These are phyloP conservation scores for Stephanodiscus minutulus DNA, from an alignment of 108 stramenopile species.

Conservation along the genomic window DNA sequence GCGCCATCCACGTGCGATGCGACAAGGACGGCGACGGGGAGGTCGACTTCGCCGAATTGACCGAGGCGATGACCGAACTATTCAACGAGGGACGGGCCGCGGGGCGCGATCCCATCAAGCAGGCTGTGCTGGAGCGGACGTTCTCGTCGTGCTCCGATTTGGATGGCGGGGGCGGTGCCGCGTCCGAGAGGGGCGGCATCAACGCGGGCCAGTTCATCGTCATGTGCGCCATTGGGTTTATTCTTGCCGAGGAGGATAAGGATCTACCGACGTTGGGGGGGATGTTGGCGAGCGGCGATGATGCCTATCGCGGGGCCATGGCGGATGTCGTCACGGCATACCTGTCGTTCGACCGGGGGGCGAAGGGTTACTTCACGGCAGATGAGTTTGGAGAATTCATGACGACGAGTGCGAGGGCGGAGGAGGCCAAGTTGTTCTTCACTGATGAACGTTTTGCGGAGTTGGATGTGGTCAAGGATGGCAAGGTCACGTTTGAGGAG, in stretches of 20 bases:
- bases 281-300: slow-evolving; percentile 41
- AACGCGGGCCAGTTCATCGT: slow-evolving; percentile 45
- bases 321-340: slow-evolving; percentile 53
- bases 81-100: slow-evolving; percentile 31
- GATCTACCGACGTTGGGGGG: slow-evolving; percentile 41
- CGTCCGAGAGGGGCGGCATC: slow-evolving; percentile 15
- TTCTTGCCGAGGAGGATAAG: slow-evolving; percentile 43
- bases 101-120: slow-evolving; percentile 30
- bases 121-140: slow-evolving; percentile 27
- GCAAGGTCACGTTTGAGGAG: slow-evolving; percentile 49
- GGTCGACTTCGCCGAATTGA: slow-evolving; percentile 23
- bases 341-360: slow-evolving; percentile 52
- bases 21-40: slow-evolving; percentile 33
- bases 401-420: slow-evolving; percentile 46
- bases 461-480: slow-evolving; percentile 41
- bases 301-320: slow-evolving; percentile 48
- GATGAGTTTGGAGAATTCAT: slow-evolving; percentile 48
- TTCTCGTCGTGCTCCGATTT: slow-evolving; percentile 33
- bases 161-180: slow-evolving; percentile 3
- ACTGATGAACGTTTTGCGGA: slow-evolving; percentile 48
- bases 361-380: slow-evolving; percentile 48
- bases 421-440: slow-evolving; percentile 41
- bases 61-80: slow-evolving; percentile 37
- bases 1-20: slow-evolving; percentile 35
- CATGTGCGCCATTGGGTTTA: slow-evolving; percentile 50